Percentiles rank a stretch among this genome's conserved stretches.
Conservation (phyloP, 192 early-diverging fungal genomes). For the Backusella tuberculispora region DNA sequence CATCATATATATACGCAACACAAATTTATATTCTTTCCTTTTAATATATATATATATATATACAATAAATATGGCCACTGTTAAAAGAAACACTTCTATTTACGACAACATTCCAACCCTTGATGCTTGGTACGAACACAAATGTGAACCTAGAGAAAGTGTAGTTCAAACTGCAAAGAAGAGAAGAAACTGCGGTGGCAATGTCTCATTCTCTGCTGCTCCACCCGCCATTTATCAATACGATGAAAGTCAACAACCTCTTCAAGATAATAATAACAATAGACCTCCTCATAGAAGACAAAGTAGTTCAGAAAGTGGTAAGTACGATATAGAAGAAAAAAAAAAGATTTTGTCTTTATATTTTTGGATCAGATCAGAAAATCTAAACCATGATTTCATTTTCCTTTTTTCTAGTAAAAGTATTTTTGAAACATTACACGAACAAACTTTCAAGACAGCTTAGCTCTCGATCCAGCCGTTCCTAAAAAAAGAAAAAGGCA, state of each 20-base stretch:
- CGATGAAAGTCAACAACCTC: not conserved
- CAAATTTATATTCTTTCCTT: not conserved
- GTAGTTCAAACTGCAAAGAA: not conserved
- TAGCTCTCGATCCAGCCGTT: conserved; percentile 8
- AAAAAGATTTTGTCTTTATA: too few relatives aligned
- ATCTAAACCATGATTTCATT: conserved; percentile 4
- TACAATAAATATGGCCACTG: not conserved
- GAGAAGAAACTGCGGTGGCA: not conserved
- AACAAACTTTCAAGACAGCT: conserved; percentile 14
- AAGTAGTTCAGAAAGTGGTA: conserved; percentile 13
- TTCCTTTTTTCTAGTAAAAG: conserved; percentile 15
- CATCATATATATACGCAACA: not conserved
- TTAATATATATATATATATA: not conserved
- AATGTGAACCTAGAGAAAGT: not conserved
- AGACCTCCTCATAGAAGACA: conserved; percentile 16
- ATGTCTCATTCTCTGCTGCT: conserved; percentile 9
- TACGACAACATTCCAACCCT: not conserved
- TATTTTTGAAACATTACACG: conserved; percentile 9
- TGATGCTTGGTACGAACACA: not conserved
- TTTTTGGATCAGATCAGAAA: conserved; percentile 9
- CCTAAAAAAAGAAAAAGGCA: not conserved
- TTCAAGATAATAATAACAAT: not conserved
- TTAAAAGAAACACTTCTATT: not conserved
- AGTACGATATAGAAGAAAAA: not conserved
- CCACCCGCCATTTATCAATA: not conserved